Evolutionary conservation across 2,329 filamentous ascomycete species (phyloP).

Genomic region (Sphaerulina musiva): DNA sequence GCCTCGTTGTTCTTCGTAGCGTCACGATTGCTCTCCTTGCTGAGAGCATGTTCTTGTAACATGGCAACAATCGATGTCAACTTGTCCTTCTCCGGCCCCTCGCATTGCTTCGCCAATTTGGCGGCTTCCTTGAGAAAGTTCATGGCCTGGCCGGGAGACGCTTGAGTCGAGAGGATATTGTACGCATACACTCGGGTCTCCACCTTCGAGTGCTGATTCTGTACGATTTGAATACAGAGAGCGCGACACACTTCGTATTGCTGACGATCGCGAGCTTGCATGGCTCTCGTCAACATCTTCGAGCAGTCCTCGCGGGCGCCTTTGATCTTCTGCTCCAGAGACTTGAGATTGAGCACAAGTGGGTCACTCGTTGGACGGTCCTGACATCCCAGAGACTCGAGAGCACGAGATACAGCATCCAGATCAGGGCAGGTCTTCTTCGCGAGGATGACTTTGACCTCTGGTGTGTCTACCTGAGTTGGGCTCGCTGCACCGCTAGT

Average conservation of each 20-base stretch:
- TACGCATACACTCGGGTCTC: constrained; percentile 23
- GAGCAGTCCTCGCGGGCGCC: constrained; percentile 13
- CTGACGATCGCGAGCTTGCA: constrained; percentile 19
- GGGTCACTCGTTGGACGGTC: constrained; percentile 3
- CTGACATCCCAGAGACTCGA: constrained; percentile 14
- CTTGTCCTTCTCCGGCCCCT: constrained; percentile 15
- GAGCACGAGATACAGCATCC: constrained; percentile 17
- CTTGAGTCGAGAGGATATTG: constrained; percentile 23
- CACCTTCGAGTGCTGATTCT: constrained; percentile 17
- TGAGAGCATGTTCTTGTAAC: constrained; percentile 14
- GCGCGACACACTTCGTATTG: constrained; percentile 21
- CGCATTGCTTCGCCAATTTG: constrained; percentile 15
- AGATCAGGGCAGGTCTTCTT: constrained; percentile 17
- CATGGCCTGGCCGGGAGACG: constrained; percentile 17
- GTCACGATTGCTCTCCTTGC: constrained; percentile 4
- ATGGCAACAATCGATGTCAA: constrained; percentile 18
- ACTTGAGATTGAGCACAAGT: constrained; percentile 10
- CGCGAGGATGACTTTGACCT: constrained; percentile 18
- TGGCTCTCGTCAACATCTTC: constrained; percentile 19
- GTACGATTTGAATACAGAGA: constrained; percentile 20
- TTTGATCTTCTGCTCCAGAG: constrained; percentile 15
- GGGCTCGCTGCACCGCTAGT: constrained; percentile 7
- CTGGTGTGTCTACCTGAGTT: constrained; percentile 12
- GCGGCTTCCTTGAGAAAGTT: constrained; percentile 17
- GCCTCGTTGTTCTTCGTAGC: constrained; percentile 2